A percentile compares a stretch with the other conserved stretches of the same genome.
Conservation (phyloP, 805 yeast genomes). For the Yamadazyma takamatsuzukensis region DNA sequence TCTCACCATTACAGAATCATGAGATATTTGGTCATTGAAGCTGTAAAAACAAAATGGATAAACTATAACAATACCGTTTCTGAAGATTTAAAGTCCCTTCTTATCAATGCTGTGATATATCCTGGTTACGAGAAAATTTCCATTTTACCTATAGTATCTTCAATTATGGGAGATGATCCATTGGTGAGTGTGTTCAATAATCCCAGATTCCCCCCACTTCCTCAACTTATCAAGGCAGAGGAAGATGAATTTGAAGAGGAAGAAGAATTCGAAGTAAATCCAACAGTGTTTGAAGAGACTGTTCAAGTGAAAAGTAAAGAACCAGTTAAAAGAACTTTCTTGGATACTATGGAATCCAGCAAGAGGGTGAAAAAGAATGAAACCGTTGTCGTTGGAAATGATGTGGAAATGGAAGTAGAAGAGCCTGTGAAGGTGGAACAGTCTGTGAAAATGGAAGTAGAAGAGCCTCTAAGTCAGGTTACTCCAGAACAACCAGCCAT, state of each 20-base stretch:
- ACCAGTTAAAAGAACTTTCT: too few species aligned
- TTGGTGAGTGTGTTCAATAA: slow-evolving; percentile 59
- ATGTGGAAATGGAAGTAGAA: too few species aligned
- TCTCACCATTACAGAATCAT: slow-evolving; percentile 59
- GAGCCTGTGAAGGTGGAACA: background rate
- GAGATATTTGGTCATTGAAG: slow-evolving; percentile 32
- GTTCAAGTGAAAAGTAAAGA: slow-evolving; percentile 17
- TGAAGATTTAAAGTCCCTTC: slow-evolving; percentile 28
- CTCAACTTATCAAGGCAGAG: slow-evolving; percentile 18
- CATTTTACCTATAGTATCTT: slow-evolving; percentile 65
- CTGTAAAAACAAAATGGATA: slow-evolving; percentile 25
- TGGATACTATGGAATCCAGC: too few species aligned
- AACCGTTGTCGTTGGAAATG: too few species aligned
- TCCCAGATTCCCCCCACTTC: slow-evolving; percentile 68
- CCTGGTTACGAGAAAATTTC: slow-evolving; percentile 68
- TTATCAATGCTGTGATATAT: slow-evolving; percentile 57
- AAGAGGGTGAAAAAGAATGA: too few species aligned
- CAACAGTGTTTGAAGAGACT: slow-evolving; percentile 32
- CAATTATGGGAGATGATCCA: slow-evolving; percentile 47
- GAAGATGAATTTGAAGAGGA: slow-evolving; percentile 43
- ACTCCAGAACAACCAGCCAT: background rate
- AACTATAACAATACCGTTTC: slow-evolving; percentile 19
- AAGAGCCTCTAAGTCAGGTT: background rate
- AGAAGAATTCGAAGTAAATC: slow-evolving; percentile 32
- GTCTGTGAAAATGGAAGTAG: background rate